These are phyloP conservation scores for Teratosphaeria gauchensis DNA, from an alignment of 2,329 filamentous ascomycete genomes.

Conservation along the genomic window DNA sequence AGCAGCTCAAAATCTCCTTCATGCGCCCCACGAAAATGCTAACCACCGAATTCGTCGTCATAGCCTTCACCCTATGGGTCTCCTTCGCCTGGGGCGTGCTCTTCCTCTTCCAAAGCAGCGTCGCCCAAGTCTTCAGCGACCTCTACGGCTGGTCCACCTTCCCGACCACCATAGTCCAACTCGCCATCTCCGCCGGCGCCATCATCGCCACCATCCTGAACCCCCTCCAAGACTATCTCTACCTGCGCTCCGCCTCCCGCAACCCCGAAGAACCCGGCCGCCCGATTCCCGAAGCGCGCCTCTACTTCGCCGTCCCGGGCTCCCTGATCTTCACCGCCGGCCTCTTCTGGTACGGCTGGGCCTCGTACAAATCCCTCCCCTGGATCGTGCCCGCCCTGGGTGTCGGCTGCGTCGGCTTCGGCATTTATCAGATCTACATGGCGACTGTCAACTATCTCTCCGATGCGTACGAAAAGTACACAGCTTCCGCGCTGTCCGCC, in stretches of 20 bases:
- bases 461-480: slow-evolving; percentile 40
- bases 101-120: slow-evolving; percentile 37
- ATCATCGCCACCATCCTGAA: slow-evolving; percentile 29
- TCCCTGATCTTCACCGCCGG: slow-evolving; percentile 36
- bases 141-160: slow-evolving; percentile 29
- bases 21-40: slow-evolving; percentile 20
- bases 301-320: slow-evolving; percentile 32
- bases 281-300: slow-evolving; percentile 31
- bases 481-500: slow-evolving; percentile 36
- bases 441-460: slow-evolving; percentile 39
- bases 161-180: slow-evolving; percentile 32
- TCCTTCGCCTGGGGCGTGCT: slow-evolving; percentile 33
- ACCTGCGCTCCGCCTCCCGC: slow-evolving; percentile 25
- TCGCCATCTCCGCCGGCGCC: slow-evolving; percentile 33
- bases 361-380: slow-evolving; percentile 27
- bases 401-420: slow-evolving; percentile 41
- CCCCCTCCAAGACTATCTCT: slow-evolving; percentile 29
- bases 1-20: slow-evolving; percentile 19
- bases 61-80: slow-evolving; percentile 32
- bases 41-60: slow-evolving; percentile 17
- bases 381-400: slow-evolving; percentile 42
- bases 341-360: slow-evolving; percentile 44
- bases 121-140: slow-evolving; percentile 29
- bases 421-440: slow-evolving; percentile 42
- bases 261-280: slow-evolving; percentile 19